A percentile compares a stretch with the other conserved stretches of the same genome.
These are phyloP conservation scores for Cytospora mali DNA, from an alignment of 2,329 filamentous ascomycete genomes.

Conservation along the genomic window DNA sequence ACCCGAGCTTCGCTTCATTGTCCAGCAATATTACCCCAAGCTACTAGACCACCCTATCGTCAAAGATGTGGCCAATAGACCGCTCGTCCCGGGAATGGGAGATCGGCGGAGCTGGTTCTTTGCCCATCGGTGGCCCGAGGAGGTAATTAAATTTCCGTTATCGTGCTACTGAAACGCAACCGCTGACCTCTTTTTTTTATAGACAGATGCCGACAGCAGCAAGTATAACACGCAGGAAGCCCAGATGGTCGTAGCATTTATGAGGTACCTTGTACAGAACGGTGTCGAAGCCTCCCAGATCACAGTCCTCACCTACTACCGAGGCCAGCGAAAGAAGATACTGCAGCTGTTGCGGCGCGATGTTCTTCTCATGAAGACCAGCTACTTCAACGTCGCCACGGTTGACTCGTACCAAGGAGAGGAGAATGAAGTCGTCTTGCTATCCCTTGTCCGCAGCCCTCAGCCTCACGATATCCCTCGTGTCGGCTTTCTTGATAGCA, in stretches of 20 bases:
- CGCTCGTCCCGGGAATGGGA: constrained; percentile 51
- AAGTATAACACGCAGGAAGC: constrained; percentile 73
- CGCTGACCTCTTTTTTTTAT: neutral
- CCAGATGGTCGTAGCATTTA: constrained; percentile 73
- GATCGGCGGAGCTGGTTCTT: constrained; percentile 44
- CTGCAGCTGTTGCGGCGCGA: constrained; percentile 48
- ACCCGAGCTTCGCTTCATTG: constrained; percentile 46
- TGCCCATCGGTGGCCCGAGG: constrained; percentile 62
- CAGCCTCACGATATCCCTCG: constrained; percentile 32
- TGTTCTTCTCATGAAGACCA: constrained; percentile 34
- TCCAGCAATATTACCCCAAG: constrained; percentile 51
- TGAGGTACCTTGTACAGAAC: constrained; percentile 71
- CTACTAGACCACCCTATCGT: constrained; percentile 50
- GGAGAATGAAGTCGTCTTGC: constrained; percentile 80
- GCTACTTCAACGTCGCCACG: constrained; percentile 66
- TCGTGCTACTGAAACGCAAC: neutral
- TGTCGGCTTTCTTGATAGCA: constrained; percentile 74
- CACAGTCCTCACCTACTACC: constrained; percentile 86
- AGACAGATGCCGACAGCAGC: constrained; percentile 62
- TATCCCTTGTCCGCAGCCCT: constrained; percentile 80
- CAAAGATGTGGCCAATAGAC: constrained; percentile 36
- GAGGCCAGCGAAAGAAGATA: constrained; percentile 74
- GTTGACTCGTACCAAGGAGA: constrained; percentile 92
- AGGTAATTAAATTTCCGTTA: constrained; percentile 18
- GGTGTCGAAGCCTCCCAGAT: constrained; percentile 63